These are phyloP conservation scores for Cyclostephanos tholiformis DNA, from an alignment of 108 stramenopile genomes.

Conservation along the genomic window DNA sequence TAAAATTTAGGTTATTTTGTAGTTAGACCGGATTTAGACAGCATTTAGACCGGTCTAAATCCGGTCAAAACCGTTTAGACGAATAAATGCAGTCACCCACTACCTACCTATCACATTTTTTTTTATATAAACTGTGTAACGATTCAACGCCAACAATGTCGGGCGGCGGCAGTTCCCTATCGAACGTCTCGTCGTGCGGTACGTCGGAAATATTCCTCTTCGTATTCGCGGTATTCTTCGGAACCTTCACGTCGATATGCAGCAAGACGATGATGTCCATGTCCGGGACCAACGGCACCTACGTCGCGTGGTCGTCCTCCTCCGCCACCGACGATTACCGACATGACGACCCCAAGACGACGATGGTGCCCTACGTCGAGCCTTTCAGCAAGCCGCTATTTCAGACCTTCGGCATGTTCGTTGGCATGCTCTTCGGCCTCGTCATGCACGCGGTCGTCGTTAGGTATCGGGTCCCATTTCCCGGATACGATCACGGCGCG, in stretches of 20 bases:
- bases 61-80: no score
- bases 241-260: conserved; percentile 86
- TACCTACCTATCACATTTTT: no score
- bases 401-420: conserved; percentile 91
- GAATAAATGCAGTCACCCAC: no score
- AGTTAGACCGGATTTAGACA: no score
- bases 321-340: no score
- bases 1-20: no score
- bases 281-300: conserved; percentile 44
- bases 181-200: conserved; percentile 64
- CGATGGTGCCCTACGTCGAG: conserved; percentile 49
- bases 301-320: conserved; percentile 30
- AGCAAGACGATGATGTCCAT: conserved; percentile 88
- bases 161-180: conserved; percentile 8
- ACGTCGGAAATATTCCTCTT: conserved; percentile 73
- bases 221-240: conserved; percentile 78
- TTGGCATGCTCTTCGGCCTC: conserved; percentile 88
- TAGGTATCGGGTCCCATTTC: conserved; percentile 78
- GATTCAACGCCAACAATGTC: no score
- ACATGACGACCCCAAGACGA: no score
- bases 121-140: no score
- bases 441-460: conserved; percentile 77
- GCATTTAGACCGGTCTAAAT: no score
- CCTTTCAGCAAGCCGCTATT: conserved; percentile 75
- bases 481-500: conserved; percentile 67